Percentiles rank a stretch among this genome's conserved stretches.
These are phyloP conservation scores for Funneliformis caledonium DNA, from an alignment of 371 early-diverging fungal genomes.

Conservation along the genomic window DNA sequence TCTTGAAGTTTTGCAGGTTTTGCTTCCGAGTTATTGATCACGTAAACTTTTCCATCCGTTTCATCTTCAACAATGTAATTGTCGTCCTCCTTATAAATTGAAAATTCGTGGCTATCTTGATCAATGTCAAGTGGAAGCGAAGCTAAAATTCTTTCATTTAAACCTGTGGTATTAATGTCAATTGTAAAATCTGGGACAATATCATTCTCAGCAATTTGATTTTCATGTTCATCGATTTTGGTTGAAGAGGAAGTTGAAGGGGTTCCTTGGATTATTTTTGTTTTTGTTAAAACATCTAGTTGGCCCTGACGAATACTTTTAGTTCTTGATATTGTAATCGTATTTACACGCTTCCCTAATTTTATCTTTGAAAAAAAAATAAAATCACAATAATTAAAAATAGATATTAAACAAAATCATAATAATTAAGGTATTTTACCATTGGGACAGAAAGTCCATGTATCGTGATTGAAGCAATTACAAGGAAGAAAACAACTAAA, in stretches of 20 bases:
- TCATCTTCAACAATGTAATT: slow-evolving; percentile 29
- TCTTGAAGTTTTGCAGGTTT: neutral
- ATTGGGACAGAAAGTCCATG: slow-evolving; percentile 85
- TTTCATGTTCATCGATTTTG: neutral
- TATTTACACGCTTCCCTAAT: slow-evolving; percentile 26
- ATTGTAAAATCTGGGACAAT: neutral
- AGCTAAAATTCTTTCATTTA: too few relatives aligned
- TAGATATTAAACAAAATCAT: neutral
- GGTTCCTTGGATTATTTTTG: neutral
- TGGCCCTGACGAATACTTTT: neutral
- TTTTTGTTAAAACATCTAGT: neutral
- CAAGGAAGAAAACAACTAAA: slow-evolving; percentile 75
- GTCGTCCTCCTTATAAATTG: slow-evolving; percentile 19
- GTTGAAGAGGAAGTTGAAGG: neutral
- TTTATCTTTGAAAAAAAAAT: slow-evolving; percentile 7
- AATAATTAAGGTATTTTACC: neutral
- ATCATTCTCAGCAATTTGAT: neutral
- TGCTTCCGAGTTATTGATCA: neutral
- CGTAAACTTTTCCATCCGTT: slow-evolving; percentile 14
- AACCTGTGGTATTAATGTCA: neutral
- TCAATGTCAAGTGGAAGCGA: neutral
- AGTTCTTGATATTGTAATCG: neutral
- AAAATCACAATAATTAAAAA: too few relatives aligned
- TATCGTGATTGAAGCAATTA: slow-evolving; percentile 75
- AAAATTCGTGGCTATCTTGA: neutral